Percentiles rank a stretch among this genome's conserved stretches.
Evolutionary conservation across 345 rosid genomes (phyloP).

Genomic region (Mallotus nudiflorus): DNA sequence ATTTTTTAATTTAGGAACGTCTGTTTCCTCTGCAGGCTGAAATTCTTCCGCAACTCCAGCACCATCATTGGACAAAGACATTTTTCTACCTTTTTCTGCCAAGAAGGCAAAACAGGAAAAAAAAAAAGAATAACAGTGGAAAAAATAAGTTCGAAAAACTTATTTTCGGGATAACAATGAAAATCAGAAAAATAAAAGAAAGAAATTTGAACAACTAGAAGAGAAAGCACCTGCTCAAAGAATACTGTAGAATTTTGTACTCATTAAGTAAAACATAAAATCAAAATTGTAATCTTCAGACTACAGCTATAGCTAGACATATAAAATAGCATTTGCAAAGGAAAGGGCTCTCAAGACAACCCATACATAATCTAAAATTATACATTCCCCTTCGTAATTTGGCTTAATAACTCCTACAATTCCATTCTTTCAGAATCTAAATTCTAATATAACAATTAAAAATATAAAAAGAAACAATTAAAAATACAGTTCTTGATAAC

Average conservation of each 20-base stretch:
- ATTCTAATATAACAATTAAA: neutral
- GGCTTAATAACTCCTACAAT: too few species aligned
- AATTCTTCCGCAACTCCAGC: neutral
- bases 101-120: neutral
- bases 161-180: neutral
- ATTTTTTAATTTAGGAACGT: neutral
- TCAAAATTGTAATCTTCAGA: too few species aligned
- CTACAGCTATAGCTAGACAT: neutral
- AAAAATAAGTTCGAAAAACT: neutral
- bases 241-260: neutral
- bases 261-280: too few species aligned
- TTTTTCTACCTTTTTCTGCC: neutral
- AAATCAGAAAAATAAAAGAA: conserved; percentile 4
- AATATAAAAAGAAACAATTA: neutral
- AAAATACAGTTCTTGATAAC: neutral
- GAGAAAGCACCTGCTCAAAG: neutral
- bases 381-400: too few species aligned
- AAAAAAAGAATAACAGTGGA: neutral
- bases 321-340: neutral
- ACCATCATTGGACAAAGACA: neutral
- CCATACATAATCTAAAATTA: neutral
- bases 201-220: neutral
- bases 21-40: neutral
- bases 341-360: too few species aligned
- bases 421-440: neutral